Percentiles rank a stretch among this genome's conserved stretches.
These are phyloP conservation scores for Coniochaeta prunicola DNA, from an alignment of 2,329 filamentous ascomycete species.

Conservation along the genomic window DNA sequence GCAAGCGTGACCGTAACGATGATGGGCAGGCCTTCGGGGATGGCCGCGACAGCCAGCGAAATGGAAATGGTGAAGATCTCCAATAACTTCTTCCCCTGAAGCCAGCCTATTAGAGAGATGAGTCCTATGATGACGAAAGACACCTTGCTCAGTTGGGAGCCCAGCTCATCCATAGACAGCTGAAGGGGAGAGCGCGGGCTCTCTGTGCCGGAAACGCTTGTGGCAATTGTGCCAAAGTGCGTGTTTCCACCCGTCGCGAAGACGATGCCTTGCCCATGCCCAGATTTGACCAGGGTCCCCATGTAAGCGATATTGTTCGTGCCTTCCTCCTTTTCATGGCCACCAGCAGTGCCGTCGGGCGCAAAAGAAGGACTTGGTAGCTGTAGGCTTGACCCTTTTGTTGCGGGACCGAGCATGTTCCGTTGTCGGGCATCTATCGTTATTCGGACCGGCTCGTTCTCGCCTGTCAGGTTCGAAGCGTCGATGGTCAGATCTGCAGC, in stretches of 20 bases:
- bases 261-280: conserved; percentile 93
- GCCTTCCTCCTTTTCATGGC: conserved; percentile 63
- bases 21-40: conserved; percentile 92
- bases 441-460: conserved; percentile 88
- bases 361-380: conserved; percentile 26
- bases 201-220: conserved; percentile 89
- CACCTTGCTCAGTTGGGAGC: conserved; percentile 91
- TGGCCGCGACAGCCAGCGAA: conserved; percentile 90
- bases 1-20: conserved; percentile 97
- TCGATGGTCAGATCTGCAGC: conserved; percentile 89
- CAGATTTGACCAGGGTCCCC: conserved; percentile 92
- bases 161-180: conserved; percentile 94
- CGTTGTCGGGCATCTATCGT: conserved; percentile 50
- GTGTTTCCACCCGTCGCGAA: conserved; percentile 91
- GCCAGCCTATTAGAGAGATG: conserved; percentile 83
- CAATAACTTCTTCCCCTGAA: conserved; percentile 81
- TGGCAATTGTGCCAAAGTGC: conserved; percentile 93
- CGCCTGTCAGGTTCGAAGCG: conserved; percentile 92
- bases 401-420: conserved; percentile 15
- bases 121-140: conserved; percentile 91
- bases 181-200: conserved; percentile 91
- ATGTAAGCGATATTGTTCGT: conserved; percentile 94
- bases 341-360: conserved; percentile 44
- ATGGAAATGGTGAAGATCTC: conserved; percentile 98
- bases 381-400: conserved; percentile 17